Base-by-base conservation (phyloP, 768 basidiomycete species). In the Termitomyces sp. region DNA sequence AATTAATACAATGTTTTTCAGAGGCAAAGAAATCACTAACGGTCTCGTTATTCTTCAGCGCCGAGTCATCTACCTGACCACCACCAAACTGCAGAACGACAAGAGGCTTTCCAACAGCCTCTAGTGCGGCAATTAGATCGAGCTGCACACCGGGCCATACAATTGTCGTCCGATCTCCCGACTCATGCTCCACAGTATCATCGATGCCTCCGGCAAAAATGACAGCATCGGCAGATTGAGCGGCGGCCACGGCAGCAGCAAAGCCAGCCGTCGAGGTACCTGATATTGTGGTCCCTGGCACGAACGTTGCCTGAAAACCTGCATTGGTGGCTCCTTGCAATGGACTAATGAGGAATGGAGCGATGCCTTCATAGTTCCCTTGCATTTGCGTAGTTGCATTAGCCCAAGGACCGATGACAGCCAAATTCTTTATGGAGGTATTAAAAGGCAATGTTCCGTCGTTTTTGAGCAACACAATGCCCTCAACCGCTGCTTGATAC, bases 381-480 rank as follows among this genome's bases (percentile, higher is more conserved):
- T 83, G 82, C 78, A 84, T 76, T 56, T 77, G 72, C 6, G 64
- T 74, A 0, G 82, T 84, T 5, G 81, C 81, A 61, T 80, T 80
- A 4, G 76, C 79, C 74, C 75, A 82, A 3, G 82, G 83, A 0
- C 86, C 85, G 51, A 86, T 74, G 41, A 87, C 63, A 8, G 82
- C 84, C 17, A 88, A 65, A 8, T 72, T 79, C 54, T 76, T 79
- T 55, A 77, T 67, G 0, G 68, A 70, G 0, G 64, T 62, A 21
- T 73, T 70, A 42, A 87, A 70, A 3, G 85, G 86, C 2, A 88
- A 70, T 6, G 75, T 76, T 14, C 78, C 79, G 55, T 84, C 81
- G 62, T 86, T 88, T 72, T 87, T 86, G 16, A 87, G 70, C 6
- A 87, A 72, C 17, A 82, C 81, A 3, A 83, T 74, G 21, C 82